Base-by-base conservation (phyloP, 2,329 filamentous ascomycete genomes). In the Cladosporium oxysporum region DNA sequence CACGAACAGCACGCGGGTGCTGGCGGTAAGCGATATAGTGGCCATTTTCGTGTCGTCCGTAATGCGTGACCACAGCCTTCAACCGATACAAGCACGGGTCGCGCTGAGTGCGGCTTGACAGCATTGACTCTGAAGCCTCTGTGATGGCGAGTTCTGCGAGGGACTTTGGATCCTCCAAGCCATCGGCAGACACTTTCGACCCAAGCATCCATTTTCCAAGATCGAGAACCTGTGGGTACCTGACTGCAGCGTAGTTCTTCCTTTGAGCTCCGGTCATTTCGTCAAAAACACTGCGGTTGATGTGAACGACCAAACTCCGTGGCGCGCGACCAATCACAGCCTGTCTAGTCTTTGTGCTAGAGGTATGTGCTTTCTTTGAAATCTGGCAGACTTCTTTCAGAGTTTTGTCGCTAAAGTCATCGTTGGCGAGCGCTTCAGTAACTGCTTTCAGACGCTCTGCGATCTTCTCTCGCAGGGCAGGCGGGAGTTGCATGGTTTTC, bases 1-100 rank as follows among this genome's bases (percentile, higher is more conserved):
- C 50, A 3, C 26, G 29, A n/a, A 14, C 26, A 21, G 61, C 68
- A 23, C 63, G 58, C 55, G 86, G 83, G 73, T 92, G 89, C 73
- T 90, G 91, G 61, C 92, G 86, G 77, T 95, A 97, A 76, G 92
- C 96, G 47, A 97, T 88, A 72, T 99, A 98, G 79, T 99, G 95
- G 0, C 95, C 95, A 72, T 96, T 97, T 68, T 97, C 93, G 76
- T 98, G 95, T 35, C 91, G 85, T 4, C 95, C 95, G 68, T 91
- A 91, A 75, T 98, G 95, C 0, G 92, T 95, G 11, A 98, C 87
- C 0, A 94, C 91, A 33, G 93, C 92, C 62, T 90, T 87, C 18
- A 98, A 82, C 74, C 91, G 87, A 76, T 96, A 98, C 1, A 89
- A 73, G 21, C 76, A 76, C 1, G 72, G 74, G 33, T 81, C 31